Evolutionary conservation across 345 rosid species (phyloP), one percentile per base, ranked within the genome.

Genomic region (Cochlearia excelsa): DNA sequence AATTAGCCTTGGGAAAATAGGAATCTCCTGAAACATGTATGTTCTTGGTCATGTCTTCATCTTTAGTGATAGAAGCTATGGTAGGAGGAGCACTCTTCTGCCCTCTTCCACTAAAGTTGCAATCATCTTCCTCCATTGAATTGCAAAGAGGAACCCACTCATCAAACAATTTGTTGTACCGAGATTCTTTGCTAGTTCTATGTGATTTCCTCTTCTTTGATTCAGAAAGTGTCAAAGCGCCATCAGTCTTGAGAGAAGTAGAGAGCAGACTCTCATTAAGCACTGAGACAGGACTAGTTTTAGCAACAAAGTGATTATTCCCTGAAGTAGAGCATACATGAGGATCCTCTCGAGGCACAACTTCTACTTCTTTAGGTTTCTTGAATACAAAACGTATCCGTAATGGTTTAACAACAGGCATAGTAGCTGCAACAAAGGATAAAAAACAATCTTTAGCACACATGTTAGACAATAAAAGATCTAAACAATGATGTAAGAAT

Each of bases 361-460:
- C 55, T 30, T 63, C 73, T 4, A 60, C 33, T 59, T 59, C 78
- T 30, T 48, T 48, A 0, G 41, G 75, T 59, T 72, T 84, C 53
- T 63, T 74, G 23, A 75, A 64, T 0, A 81, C 61, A 27, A 86
- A 59, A 7, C 79, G 63, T 59, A 90, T 78, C 16, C 85, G 69
- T 33, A 86, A 9, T 5, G 74, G 65, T 3, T 78, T 84, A 16
- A 85, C 95, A 80, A 16, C 23, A 16, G 23, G 23, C 23, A 16
- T 16, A 16, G 23, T 16, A 16, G 23, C n/a, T 56, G 43, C 51
- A 8, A 0, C 2, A 46, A 47, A 23, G 0, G 0, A 0, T 1
- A 28, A 10, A 53, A 38, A 1, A 47, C 51, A 3, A 16, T 16
- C 23, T 16, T 16, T 16, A 16, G 23, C 23, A 5, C 4, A 9